Evolutionary conservation across 495 filamentous ascomycete species (phyloP).

Genomic region (Rostrohypoxylon terebratum): DNA sequence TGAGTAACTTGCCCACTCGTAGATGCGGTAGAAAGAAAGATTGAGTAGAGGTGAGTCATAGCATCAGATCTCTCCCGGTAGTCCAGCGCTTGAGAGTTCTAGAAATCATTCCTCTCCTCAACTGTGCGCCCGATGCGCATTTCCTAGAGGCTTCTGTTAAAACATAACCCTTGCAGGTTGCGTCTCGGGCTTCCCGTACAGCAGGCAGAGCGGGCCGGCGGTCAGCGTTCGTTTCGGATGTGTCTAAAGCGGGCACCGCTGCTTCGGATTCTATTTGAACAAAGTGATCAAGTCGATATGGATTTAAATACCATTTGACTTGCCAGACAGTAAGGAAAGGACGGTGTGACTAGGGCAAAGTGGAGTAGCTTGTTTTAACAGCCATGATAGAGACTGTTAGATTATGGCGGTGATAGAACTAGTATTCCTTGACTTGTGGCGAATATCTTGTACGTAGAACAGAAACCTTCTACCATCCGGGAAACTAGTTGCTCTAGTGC

Average conservation of each 20-base stretch:
- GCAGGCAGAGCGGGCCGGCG: conserved; percentile 1
- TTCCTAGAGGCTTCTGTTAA: background rate
- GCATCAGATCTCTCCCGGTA: too few species aligned
- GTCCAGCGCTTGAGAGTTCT: too few species aligned
- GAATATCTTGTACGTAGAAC: background rate
- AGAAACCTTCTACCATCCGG: background rate
- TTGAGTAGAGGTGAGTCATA: too few species aligned
- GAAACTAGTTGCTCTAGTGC: conserved; percentile 6
- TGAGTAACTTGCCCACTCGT: too few species aligned
- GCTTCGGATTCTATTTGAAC: conserved; percentile 12
- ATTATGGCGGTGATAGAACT: background rate
- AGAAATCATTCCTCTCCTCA: too few species aligned
- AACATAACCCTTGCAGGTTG: background rate
- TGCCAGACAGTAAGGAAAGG: background rate
- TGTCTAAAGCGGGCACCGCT: conserved; percentile 4
- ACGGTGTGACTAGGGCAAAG: background rate
- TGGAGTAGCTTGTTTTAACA: conserved; percentile 15
- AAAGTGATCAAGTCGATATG: conserved; percentile 26
- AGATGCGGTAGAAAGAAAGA: too few species aligned
- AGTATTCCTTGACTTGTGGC: background rate
- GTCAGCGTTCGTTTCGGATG: conserved; percentile 1
- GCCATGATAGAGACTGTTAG: background rate
- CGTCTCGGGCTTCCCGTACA: conserved; percentile 19
- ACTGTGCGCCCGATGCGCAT: too few species aligned
- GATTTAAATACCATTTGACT: background rate